Percentiles rank a stretch among this genome's conserved stretches.
phyloP scores from a whole-genome alignment of 306 rosid genomes.

The Sicyos baderoa region DNA sequence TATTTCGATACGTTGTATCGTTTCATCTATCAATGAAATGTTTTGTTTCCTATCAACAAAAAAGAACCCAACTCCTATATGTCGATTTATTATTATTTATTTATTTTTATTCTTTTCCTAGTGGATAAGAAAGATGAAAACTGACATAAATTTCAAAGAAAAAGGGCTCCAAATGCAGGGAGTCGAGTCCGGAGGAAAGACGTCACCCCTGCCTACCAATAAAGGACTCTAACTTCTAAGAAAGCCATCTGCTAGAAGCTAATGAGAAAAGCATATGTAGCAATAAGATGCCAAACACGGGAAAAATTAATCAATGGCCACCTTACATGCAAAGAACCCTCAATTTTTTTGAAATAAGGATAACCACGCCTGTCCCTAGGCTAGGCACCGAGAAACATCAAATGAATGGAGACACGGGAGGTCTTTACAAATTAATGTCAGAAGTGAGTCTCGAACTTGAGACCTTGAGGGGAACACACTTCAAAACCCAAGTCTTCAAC shows the following conservation, averaged over 20 bases:
- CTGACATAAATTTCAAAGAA: not conserved
- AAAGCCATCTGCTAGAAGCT: not conserved
- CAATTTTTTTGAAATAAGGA: too few species aligned
- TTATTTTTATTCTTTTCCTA: not conserved
- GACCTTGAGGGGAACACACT: too few species aligned
- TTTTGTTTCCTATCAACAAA: too few species aligned
- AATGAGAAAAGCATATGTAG: not conserved
- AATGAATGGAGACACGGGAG: too few species aligned
- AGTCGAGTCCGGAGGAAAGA: not conserved
- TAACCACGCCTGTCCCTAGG: too few species aligned
- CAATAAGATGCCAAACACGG: constrained; percentile 4
- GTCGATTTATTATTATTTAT: not conserved
- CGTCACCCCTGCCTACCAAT: not conserved
- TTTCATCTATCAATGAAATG: too few species aligned
- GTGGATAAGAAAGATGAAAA: not conserved
- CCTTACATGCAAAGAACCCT: not conserved
- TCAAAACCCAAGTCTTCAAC: too few species aligned
- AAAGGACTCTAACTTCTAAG: not conserved
- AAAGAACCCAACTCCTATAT: not conserved
- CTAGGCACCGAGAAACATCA: too few species aligned
- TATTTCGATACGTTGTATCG: too few species aligned
- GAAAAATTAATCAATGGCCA: not conserved
- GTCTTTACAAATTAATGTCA: too few species aligned
- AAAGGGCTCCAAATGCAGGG: constrained; percentile 7
- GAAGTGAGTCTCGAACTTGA: too few species aligned